Conservation (phyloP, 371 early-diverging fungal species). For the Mucor mucedo region DNA sequence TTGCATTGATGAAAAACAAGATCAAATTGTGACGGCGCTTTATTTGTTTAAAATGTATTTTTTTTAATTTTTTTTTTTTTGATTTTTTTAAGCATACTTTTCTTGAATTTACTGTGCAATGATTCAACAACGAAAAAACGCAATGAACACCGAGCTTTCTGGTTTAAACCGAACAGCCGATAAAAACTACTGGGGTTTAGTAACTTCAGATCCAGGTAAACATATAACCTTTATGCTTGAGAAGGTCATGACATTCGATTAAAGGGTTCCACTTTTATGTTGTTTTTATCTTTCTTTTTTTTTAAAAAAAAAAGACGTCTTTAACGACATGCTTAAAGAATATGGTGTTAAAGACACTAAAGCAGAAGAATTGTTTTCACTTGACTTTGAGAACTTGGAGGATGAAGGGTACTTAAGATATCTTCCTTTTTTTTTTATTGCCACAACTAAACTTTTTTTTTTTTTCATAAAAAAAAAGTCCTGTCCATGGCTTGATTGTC, state of each 20-base stretch:
- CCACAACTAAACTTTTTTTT: background rate
- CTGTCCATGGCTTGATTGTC: slow-evolving; percentile 24
- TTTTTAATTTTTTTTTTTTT: too few species aligned
- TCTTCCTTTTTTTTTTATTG: background rate
- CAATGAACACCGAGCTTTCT: background rate
- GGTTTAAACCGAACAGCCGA: too few species aligned
- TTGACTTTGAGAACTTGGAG: slow-evolving; percentile 19
- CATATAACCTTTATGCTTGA: background rate
- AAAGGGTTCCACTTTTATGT: too few species aligned
- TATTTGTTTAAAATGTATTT: too few species aligned
- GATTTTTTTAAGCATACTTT: too few species aligned
- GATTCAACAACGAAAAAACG: background rate
- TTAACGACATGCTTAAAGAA: slow-evolving; percentile 25
- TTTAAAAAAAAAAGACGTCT: slow-evolving; percentile 7
- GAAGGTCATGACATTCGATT: too few species aligned
- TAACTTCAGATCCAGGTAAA: slow-evolving; percentile 32
- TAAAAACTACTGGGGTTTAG: slow-evolving; percentile 21
- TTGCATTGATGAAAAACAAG: too few species aligned
- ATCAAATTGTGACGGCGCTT: too few species aligned
- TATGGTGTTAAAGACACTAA: slow-evolving; percentile 16
- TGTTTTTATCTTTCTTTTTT: background rate
- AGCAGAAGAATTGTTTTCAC: slow-evolving; percentile 17
- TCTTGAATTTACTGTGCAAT: background rate
- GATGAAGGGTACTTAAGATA: slow-evolving; percentile 9
- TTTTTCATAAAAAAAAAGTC: slow-evolving; percentile 1